Evolutionary conservation across 1,284 basidiomycete genomes (phyloP).

Genomic region (Sanghuangporus sanghuang): DNA sequence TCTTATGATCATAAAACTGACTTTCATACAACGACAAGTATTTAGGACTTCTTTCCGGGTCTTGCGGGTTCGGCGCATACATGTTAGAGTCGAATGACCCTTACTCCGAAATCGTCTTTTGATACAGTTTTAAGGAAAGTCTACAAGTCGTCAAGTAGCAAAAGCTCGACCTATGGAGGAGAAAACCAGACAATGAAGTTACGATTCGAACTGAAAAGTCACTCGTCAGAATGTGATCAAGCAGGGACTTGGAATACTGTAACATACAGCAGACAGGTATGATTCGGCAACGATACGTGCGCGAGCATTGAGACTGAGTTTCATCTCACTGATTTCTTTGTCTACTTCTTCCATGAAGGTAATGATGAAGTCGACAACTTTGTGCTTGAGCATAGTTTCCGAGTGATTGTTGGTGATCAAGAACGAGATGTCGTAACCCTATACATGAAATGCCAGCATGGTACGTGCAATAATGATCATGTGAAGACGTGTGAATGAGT

Average conservation of each 20-base stretch:
- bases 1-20: too few species aligned
- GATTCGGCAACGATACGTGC: slow-evolving; percentile 97
- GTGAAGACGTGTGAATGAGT: not conserved
- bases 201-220: slow-evolving; percentile 2
- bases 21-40: too few species aligned
- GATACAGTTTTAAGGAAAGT: slow-evolving; percentile 2
- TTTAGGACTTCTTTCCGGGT: too few species aligned
- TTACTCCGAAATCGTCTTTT: not conserved
- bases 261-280: slow-evolving; percentile 68
- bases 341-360: slow-evolving; percentile 99
- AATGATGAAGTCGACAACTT: slow-evolving; percentile 99
- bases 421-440: slow-evolving; percentile 99
- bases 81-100: not conserved
- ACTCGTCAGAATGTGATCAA: not conserved
- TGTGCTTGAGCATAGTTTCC: slow-evolving; percentile 98
- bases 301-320: slow-evolving; percentile 88
- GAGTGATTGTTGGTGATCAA: slow-evolving; percentile 96
- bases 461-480: not conserved
- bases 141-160: slow-evolving; percentile 3
- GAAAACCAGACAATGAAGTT: not conserved
- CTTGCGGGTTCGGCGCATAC: too few species aligned
- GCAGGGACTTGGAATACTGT: not conserved
- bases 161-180: not conserved
- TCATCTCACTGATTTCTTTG: slow-evolving; percentile 89
- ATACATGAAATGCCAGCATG: slow-evolving; percentile 9